These are phyloP conservation scores for Bryoerythrophyllum caledonicum DNA, from an alignment of 225 moss, liverwort and hornwort genomes.

Conservation along the genomic window DNA sequence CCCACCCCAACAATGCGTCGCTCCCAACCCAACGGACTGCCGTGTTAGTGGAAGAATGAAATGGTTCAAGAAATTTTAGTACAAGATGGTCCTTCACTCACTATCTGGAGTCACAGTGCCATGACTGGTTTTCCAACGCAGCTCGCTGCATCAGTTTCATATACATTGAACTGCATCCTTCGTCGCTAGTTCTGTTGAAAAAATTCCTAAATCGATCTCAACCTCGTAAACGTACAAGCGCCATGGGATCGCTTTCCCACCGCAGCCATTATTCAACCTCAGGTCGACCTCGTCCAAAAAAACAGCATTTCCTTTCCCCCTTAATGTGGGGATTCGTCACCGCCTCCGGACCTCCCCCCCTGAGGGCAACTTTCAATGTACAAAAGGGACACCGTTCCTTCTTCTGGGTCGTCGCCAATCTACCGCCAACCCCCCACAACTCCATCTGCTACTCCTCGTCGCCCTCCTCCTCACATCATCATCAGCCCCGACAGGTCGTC, in stretches of 20 bases:
- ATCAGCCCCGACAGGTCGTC: conserved; percentile 93
- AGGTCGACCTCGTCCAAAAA: conserved; percentile 22
- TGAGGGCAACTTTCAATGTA: conserved; percentile 58
- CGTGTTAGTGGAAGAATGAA: conserved; percentile 35
- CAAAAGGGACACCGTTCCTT: conserved; percentile 35
- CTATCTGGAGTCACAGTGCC: conserved; percentile 38
- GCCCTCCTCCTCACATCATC: conserved; percentile 68
- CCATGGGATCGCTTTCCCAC: conserved; percentile 36
- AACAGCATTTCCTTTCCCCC: conserved; percentile 25
- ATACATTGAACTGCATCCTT: conserved; percentile 44
- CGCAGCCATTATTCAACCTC: conserved; percentile 49
- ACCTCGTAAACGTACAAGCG: conserved; percentile 55
- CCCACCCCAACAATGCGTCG: too few species aligned
- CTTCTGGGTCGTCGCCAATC: not conserved
- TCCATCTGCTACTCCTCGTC: not conserved
- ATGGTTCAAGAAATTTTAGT: conserved; percentile 56
- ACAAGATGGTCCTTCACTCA: conserved; percentile 57
- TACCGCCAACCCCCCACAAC: not conserved
- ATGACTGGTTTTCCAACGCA: conserved; percentile 40
- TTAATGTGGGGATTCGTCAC: conserved; percentile 25
- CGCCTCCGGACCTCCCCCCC: conserved; percentile 29
- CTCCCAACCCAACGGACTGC: not conserved
- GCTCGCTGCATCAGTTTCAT: conserved; percentile 40
- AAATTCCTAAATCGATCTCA: conserved; percentile 44
- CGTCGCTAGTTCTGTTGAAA: conserved; percentile 52